These are phyloP conservation scores for Croton setiger DNA, from an alignment of 441 rosid species.

Conservation along the genomic window DNA sequence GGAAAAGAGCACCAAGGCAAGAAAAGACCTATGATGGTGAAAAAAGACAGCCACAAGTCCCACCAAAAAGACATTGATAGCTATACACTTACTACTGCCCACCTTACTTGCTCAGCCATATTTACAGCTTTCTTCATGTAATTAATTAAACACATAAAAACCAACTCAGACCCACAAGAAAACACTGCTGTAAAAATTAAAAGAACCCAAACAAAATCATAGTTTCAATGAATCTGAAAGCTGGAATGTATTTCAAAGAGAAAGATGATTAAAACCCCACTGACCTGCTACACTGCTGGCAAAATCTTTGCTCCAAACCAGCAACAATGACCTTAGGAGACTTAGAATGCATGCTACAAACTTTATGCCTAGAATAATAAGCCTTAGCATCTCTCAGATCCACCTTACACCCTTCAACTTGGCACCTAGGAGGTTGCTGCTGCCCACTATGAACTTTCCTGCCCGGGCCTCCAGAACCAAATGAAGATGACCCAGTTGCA, in stretches of 20 bases:
- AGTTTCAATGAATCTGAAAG: background rate
- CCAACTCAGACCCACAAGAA: slow-evolving; percentile 1
- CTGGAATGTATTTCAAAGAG: background rate
- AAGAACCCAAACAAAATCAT: background rate
- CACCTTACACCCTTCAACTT: slow-evolving; percentile 88
- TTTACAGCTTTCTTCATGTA: background rate
- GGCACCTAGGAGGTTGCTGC: slow-evolving; percentile 75
- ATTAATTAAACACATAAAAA: background rate
- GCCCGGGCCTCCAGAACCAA: slow-evolving; percentile 35
- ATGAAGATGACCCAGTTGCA: slow-evolving; percentile 23
- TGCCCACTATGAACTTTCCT: slow-evolving; percentile 50
- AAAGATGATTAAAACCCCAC: slow-evolving; percentile 4
- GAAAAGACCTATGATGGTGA: slow-evolving; percentile 7
- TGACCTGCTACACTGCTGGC: slow-evolving; percentile 99
- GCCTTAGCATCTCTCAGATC: slow-evolving; percentile 93
- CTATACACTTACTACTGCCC: background rate
- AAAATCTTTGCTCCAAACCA: slow-evolving; percentile 87
- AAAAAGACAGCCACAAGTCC: background rate
- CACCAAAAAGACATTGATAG: slow-evolving; percentile 1
- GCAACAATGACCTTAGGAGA: slow-evolving; percentile 73
- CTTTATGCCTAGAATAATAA: slow-evolving; percentile 90
- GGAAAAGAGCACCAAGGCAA: background rate
- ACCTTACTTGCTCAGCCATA: background rate
- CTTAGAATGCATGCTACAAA: slow-evolving; percentile 84
- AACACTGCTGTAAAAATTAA: background rate